These are phyloP conservation scores for Beauveria scarabaeidicola DNA, from an alignment of 2,329 filamentous ascomycete genomes.

Conservation along the genomic window DNA sequence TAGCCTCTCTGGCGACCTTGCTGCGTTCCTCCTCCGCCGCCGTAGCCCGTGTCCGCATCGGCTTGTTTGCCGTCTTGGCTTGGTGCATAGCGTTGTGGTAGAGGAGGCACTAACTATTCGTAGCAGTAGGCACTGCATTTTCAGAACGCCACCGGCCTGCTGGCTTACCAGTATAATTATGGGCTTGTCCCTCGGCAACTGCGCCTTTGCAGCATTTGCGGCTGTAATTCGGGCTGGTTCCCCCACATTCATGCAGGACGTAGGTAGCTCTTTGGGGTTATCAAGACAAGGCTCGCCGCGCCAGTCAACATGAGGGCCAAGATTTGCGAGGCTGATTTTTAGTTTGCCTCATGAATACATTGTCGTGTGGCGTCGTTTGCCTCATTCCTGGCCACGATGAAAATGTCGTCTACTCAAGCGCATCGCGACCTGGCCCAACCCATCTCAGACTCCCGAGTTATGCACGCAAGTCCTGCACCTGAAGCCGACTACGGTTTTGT, in stretches of 20 bases:
- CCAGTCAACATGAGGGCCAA: background rate
- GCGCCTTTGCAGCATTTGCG: background rate
- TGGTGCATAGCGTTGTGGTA: background rate
- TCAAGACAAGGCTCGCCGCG: background rate
- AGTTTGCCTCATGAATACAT: background rate
- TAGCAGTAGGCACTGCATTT: background rate
- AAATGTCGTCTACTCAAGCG: background rate
- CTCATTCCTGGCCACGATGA: background rate
- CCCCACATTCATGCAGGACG: background rate
- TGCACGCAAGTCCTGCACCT: background rate
- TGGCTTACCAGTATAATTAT: background rate
- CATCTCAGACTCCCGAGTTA: background rate
- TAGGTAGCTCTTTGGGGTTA: background rate
- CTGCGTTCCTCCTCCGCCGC: background rate
- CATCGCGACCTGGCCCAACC: background rate
- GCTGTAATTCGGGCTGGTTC: background rate
- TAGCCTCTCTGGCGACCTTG: slow-evolving; percentile 1
- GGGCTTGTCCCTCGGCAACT: slow-evolving; percentile 8
- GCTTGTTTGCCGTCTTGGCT: slow-evolving; percentile 11
- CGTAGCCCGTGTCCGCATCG: slow-evolving; percentile 2
- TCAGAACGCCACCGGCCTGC: slow-evolving; percentile 6
- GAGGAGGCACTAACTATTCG: background rate
- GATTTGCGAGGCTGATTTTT: slow-evolving; percentile 2
- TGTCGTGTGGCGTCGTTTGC: background rate
- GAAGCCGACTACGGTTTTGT: background rate